Percentiles rank a stretch among this genome's conserved stretches.
Conservation (phyloP, 768 basidiomycete genomes). For the Boletus vinaceobasis region DNA sequence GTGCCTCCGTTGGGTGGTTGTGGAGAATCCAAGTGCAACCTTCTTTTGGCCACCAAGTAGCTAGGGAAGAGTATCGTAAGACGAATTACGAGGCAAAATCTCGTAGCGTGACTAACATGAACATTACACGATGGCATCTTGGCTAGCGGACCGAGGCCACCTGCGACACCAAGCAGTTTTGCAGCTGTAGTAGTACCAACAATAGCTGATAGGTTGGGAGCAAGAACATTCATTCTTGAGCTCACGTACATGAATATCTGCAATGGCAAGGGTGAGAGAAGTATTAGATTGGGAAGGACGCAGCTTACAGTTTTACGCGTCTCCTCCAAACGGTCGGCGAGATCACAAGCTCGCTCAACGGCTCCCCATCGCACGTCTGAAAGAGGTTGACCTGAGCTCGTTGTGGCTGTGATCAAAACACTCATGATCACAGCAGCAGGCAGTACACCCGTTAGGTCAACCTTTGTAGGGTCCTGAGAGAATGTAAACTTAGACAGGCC, state of each 20-base stretch:
- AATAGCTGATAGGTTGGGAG: constrained; percentile 97
- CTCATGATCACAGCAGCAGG: constrained; percentile 93
- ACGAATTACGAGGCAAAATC: not conserved
- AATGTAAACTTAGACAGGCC: not conserved
- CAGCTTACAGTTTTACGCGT: constrained; percentile 74
- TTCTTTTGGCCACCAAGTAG: constrained; percentile 93
- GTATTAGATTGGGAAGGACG: not conserved
- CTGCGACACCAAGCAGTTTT: constrained; percentile 95
- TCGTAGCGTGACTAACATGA: constrained; percentile 54
- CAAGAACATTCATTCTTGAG: constrained; percentile 96
- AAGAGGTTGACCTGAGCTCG: constrained; percentile 75
- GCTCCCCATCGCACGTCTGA: constrained; percentile 70
- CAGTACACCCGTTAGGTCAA: constrained; percentile 72
- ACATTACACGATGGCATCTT: constrained; percentile 97
- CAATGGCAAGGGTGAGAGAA: not conserved
- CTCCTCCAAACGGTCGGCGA: constrained; percentile 85
- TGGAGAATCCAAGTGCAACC: constrained; percentile 89
- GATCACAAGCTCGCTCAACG: constrained; percentile 81
- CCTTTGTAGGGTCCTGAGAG: constrained; percentile 79
- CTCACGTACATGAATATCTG: constrained; percentile 99
- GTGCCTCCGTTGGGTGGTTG: constrained; percentile 81
- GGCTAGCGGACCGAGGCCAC: constrained; percentile 83
- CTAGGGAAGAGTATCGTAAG: constrained; percentile 38
- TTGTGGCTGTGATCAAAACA: constrained; percentile 93
- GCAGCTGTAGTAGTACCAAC: constrained; percentile 99